Conservation (phyloP, 129 eudicot species). For the Pittosporum tobira region DNA sequence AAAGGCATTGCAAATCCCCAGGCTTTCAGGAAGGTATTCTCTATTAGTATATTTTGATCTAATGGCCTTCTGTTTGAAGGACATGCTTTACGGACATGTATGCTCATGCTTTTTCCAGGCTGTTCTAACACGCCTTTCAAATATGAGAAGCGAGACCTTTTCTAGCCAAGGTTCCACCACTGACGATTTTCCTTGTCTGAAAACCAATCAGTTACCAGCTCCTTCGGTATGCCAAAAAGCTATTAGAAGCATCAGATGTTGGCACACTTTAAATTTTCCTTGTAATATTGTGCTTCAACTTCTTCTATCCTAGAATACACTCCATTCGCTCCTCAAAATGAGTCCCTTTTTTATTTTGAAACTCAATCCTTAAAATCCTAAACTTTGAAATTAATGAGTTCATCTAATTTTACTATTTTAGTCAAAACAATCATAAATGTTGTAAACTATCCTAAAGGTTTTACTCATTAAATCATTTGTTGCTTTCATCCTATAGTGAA, state of each 20-base stretch:
- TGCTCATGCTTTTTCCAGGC: slow-evolving; percentile 27
- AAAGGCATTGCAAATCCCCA: slow-evolving; percentile 66
- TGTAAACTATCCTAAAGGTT: too few species aligned
- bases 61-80: not conserved
- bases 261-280: not conserved
- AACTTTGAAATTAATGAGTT: too few species aligned
- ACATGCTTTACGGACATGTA: not conserved
- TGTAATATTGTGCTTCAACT: not conserved
- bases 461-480: too few species aligned
- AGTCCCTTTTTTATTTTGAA: too few species aligned
- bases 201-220: slow-evolving; percentile 24
- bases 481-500: too few species aligned
- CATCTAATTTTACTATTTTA: too few species aligned
- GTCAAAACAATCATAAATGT: too few species aligned
- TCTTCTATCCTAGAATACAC: not conserved
- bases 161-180: slow-evolving; percentile 34
- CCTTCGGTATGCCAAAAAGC: slow-evolving; percentile 35
- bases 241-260: not conserved
- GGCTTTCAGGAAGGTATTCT: slow-evolving; percentile 57
- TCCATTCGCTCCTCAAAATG: too few species aligned
- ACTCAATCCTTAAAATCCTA: too few species aligned
- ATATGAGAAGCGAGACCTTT: slow-evolving; percentile 37
- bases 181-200: slow-evolving; percentile 36
- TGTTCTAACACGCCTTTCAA: slow-evolving; percentile 47
- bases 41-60: not conserved